These are phyloP conservation scores for Beauveria sp. DNA, from an alignment of 2,329 filamentous ascomycete genomes.

Conservation along the genomic window DNA sequence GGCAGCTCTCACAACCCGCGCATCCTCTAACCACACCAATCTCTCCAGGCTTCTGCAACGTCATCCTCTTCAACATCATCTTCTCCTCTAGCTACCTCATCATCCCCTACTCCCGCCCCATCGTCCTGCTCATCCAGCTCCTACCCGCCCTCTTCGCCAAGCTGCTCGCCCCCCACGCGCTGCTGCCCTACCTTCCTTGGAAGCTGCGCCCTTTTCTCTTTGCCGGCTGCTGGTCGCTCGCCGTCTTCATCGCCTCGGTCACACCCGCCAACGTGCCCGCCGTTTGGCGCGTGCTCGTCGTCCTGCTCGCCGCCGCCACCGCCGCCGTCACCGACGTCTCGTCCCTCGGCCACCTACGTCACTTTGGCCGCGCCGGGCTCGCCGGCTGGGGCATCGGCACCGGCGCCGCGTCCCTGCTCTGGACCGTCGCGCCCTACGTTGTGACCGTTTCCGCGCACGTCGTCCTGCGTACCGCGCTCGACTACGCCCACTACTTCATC, in stretches of 20 bases:
- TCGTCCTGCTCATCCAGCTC: constrained; percentile 25
- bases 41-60: constrained; percentile 23
- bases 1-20: neutral
- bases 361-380: constrained; percentile 24
- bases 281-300: constrained; percentile 21
- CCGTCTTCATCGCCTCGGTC: constrained; percentile 19
- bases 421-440: constrained; percentile 23
- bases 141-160: constrained; percentile 24
- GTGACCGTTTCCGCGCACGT: constrained; percentile 21
- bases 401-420: constrained; percentile 22
- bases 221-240: constrained; percentile 22
- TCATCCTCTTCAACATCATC: constrained; percentile 23
- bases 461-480: constrained; percentile 22
- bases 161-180: constrained; percentile 19
- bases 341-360: constrained; percentile 23
- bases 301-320: constrained; percentile 21
- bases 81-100: constrained; percentile 28
- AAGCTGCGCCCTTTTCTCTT: constrained; percentile 22
- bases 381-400: constrained; percentile 29
- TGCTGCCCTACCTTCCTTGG: constrained; percentile 22
- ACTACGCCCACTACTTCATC: constrained; percentile 20
- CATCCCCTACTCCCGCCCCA: constrained; percentile 25
- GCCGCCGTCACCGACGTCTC: constrained; percentile 26
- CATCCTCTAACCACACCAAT: neutral
- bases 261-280: constrained; percentile 28